Evolutionary conservation across 2,329 filamentous ascomycete genomes (phyloP).

Genomic region (Epichloe coenophiala): DNA sequence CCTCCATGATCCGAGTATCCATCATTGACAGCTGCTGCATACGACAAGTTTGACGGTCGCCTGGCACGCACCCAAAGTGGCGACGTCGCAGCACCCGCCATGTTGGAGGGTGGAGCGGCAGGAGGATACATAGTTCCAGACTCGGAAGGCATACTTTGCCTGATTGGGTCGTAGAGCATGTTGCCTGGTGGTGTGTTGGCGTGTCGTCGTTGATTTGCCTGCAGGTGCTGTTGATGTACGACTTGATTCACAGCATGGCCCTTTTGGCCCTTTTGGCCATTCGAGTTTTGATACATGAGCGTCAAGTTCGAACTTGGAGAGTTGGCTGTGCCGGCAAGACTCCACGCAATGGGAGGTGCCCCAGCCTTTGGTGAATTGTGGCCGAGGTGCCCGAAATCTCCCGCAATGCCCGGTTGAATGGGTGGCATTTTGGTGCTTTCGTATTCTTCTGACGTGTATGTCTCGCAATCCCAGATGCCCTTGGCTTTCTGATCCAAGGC

Average conservation of each 20-base stretch:
- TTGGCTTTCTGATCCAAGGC: conserved; percentile 79
- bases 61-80: conserved; percentile 17
- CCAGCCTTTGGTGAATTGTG: conserved; percentile 33
- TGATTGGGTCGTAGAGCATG: conserved; percentile 47
- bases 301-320: conserved; percentile 75
- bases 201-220: conserved; percentile 13
- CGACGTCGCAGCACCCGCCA: conserved; percentile 34
- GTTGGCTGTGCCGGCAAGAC: conserved; percentile 75
- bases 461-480: conserved; percentile 67
- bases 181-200: conserved; percentile 40
- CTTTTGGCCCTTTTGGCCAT: conserved; percentile 2
- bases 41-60: conserved; percentile 12
- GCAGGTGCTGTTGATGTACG: conserved; percentile 4
- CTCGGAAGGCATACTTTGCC: conserved; percentile 37
- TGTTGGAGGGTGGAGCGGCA: conserved; percentile 33
- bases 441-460: conserved; percentile 59
- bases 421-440: conserved; percentile 49
- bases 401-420: conserved; percentile 21
- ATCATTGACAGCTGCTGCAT: conserved; percentile 18
- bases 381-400: conserved; percentile 27
- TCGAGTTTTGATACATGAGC: conserved; percentile 55
- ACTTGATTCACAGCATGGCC: conserved; percentile 1
- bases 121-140: conserved; percentile 33
- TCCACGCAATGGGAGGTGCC: conserved; percentile 57
- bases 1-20: conserved; percentile 12